Evolutionary conservation across 2,329 filamentous ascomycete genomes (phyloP).

Genomic region (Microsporum canis): DNA sequence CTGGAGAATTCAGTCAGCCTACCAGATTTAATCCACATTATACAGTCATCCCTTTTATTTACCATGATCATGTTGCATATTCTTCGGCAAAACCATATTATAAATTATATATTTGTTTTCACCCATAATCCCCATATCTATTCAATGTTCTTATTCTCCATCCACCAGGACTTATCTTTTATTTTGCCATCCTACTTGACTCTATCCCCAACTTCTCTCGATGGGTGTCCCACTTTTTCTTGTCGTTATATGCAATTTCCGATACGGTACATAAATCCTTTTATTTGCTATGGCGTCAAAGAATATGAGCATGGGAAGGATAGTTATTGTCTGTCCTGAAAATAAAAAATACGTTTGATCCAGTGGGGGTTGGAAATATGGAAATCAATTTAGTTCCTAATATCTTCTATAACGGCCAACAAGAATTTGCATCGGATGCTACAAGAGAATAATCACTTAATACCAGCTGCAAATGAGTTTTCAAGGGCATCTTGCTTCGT

Average conservation of each 20-base stretch:
- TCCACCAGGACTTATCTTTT: neutral
- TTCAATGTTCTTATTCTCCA: neutral
- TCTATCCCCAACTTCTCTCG: neutral
- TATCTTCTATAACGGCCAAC: neutral
- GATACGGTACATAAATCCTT: neutral
- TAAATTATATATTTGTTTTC: neutral
- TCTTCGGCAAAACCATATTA: neutral
- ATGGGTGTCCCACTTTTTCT: neutral
- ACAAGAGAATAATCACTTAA: too few species aligned
- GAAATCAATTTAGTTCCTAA: neutral
- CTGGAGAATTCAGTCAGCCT: constrained; percentile 33
- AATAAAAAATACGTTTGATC: neutral
- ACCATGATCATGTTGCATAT: neutral
- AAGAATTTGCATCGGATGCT: too few species aligned
- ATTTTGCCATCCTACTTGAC: neutral
- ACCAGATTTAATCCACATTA: constrained; percentile 28
- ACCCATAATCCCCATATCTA: neutral
- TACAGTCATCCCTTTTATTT: neutral
- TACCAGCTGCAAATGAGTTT: too few species aligned
- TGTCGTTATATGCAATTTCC: neutral
- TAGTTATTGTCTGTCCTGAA: neutral
- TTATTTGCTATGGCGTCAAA: neutral
- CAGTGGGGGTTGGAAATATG: neutral
- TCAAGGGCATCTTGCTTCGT: too few species aligned
- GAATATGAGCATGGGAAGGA: neutral